Evolutionary conservation across 805 yeast genomes (phyloP), one percentile per base, ranked within the genome.

Genomic region (Novakomyces olei): DNA sequence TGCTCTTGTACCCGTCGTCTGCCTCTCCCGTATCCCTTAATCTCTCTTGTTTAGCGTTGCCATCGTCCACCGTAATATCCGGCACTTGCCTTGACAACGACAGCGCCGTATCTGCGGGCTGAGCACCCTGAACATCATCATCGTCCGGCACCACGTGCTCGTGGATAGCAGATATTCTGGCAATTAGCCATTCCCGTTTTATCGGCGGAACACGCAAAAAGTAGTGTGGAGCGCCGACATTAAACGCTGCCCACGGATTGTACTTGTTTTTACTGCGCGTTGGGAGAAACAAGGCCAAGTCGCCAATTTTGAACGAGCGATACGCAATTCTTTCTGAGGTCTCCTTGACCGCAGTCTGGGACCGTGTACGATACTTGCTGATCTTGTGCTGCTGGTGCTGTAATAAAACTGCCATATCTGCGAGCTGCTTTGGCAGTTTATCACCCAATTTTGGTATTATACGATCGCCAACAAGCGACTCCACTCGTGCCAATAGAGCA

Each of bases 241-340:
- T 83, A 56, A 85, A 85, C 1, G 92, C 92, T 0, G 94, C 94
- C 96, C 96, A 85, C 26, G 51, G 48, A 19, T 37, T 42, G 8
- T 37, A 35, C 23, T 37, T 23, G 19, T 36, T 41, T 31, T 35
- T 42, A 14, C 37, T 32, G 16, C 69, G 55, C 0, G 93, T 80
- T 2, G 92, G 94, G 39, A 85, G 54, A 47, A 85, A 85, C 36
- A 85, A 54, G 1, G 79, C 93, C 43, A 80, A 54, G 49, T 83
- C 95, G 8, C 75, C 79, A 7, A 55, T 53, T 36, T 65, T 64
- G 52, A 85, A 85, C 40, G 67, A 60, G 37, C 33, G 27, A 15
- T 23, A 12, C 9, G 27, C 16, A 10, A 30, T 25, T 20, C 24
- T 30, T 4, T 12, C 25, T n/a, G 20, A 20, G 15, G 33, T 16